phyloP scores from a whole-genome alignment of 306 rosid species.

The Cicer bijugum region DNA sequence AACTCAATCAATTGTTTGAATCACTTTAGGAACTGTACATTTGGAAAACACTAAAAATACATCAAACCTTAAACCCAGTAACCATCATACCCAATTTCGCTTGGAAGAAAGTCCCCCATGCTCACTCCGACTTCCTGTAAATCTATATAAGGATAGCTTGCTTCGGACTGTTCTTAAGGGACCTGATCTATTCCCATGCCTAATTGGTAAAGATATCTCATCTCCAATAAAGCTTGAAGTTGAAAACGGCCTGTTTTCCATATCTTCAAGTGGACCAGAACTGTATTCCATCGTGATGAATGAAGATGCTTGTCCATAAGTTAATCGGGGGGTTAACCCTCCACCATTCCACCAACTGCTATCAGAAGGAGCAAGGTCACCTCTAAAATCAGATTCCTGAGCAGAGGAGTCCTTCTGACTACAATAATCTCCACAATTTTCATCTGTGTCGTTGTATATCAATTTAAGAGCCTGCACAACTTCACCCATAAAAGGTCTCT shows the following conservation, averaged over 20 bases:
- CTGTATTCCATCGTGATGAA: constrained; percentile 95
- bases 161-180: constrained; percentile 82
- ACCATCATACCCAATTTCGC: constrained; percentile 56
- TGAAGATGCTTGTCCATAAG: constrained; percentile 79
- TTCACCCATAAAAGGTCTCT: constrained; percentile 96
- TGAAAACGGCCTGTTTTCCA: constrained; percentile 85
- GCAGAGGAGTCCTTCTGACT: constrained; percentile 89
- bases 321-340: constrained; percentile 78
- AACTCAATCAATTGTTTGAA: constrained; percentile 59
- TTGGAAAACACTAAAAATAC: constrained; percentile 48
- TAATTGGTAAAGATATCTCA: constrained; percentile 71
- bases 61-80: constrained; percentile 58
- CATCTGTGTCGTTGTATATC: constrained; percentile 82
- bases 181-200: constrained; percentile 94
- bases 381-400: constrained; percentile 82
- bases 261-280: constrained; percentile 91
- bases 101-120: constrained; percentile 75
- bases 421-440: constrained; percentile 74
- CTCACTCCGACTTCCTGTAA: constrained; percentile 85
- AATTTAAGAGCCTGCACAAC: constrained; percentile 96
- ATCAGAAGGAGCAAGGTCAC: constrained; percentile 78
- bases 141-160: constrained; percentile 73
- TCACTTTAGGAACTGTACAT: constrained; percentile 78
- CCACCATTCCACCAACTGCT: constrained; percentile 97
- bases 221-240: constrained; percentile 76